A percentile compares a stretch with the other conserved stretches of the same genome.
phyloP scores from a whole-genome alignment of 768 basidiomycete species.

The Podaxis sp. region DNA sequence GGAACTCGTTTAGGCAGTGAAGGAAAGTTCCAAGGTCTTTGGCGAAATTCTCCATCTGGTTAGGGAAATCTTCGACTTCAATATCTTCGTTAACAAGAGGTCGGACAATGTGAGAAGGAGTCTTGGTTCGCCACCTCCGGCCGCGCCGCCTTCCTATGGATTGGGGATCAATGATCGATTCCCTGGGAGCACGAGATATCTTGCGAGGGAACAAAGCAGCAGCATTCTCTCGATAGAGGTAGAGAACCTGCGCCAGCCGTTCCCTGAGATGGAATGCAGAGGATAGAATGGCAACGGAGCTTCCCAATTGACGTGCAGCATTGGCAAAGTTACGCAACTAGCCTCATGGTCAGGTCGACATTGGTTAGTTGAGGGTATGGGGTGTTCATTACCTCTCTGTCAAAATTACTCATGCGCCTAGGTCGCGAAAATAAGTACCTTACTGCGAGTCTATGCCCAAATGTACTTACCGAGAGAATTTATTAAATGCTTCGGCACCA shows the following conservation, averaged over 20 bases:
- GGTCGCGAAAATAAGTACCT: constrained; percentile 8
- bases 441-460: neutral
- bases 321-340: constrained; percentile 77
- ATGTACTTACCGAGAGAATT: constrained; percentile 53
- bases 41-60: constrained; percentile 61
- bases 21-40: constrained; percentile 69
- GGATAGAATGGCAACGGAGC: constrained; percentile 74
- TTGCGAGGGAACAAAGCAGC: constrained; percentile 76
- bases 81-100: constrained; percentile 57
- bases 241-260: constrained; percentile 65
- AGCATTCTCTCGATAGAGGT: constrained; percentile 74
- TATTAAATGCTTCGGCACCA: constrained; percentile 65
- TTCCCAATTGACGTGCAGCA: constrained; percentile 73
- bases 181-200: constrained; percentile 41
- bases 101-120: constrained; percentile 48
- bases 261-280: constrained; percentile 72
- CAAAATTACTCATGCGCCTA: constrained; percentile 61
- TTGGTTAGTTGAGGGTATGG: constrained; percentile 4
- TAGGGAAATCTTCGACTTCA: constrained; percentile 66
- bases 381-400: constrained; percentile 52
- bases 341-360: neutral
- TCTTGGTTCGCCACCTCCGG: constrained; percentile 34
- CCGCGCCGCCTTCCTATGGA: constrained; percentile 31
- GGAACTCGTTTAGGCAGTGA: constrained; percentile 74
- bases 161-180: constrained; percentile 29